Evolutionary conservation across 73 alveolate genomes (phyloP), one percentile per base, ranked within the genome.

Genomic region (Blepharisma japonicum): DNA sequence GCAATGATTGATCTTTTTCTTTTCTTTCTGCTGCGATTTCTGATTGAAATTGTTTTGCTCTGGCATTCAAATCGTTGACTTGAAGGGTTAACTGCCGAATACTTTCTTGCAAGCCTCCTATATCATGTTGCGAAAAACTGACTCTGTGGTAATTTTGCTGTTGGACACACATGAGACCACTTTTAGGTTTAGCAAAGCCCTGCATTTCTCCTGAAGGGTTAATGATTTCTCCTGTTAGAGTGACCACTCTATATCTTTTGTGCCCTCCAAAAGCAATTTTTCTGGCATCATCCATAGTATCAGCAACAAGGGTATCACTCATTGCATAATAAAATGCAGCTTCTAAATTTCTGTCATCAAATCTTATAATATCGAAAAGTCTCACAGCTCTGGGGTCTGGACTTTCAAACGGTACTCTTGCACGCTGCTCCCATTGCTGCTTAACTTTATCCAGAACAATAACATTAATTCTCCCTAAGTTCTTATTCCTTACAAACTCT

Each of bases 131-230:
- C 0, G 42, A 32, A 32, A 32, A 32, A 32, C 42, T 32, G 42
- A 32, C 3, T 32, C 42, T 32, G 3, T 32, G 42, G 42, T 32
- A 32, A 32, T 32, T 32, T 32, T 32, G 42, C 42, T 32, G 42
- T 3, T 32, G 42, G 3, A 32, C 42, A 32, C 42, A 32, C 42
- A 93, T 93, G 20, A 77, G 83, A 0, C 98, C 98, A 50, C 80
- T 81, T 45, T 84, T 85, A 11, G 97, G 95, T 68, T 66, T 85
- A 8, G 74, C 14, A 61, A 18, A 25, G 18, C 74, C 74, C 2
- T 85, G 78, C 92, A 93, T 87, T 8, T 93, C 85, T 5, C 98
- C 98, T 4, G 96, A 80, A 4, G 76, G 81, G 77, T 93, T 95
- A 47, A 93, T 85, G 32, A 93, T 55, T 55, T 87, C 94, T 2